Base-by-base conservation (phyloP, 352 stramenopile species). In the Globisporangium paroecandrum region DNA sequence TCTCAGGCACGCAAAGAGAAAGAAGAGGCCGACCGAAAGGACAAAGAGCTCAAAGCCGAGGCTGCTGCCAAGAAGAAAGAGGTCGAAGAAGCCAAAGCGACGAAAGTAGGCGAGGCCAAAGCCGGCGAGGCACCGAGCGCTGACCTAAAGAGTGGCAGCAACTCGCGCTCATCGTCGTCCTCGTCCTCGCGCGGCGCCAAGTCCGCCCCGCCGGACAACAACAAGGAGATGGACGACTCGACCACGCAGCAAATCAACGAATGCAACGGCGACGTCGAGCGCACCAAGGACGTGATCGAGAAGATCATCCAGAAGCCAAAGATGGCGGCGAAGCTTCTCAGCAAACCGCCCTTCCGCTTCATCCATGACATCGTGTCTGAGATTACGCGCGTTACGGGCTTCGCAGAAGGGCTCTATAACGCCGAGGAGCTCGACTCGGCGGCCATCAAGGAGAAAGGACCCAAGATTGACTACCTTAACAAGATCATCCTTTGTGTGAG, bases 401-500 rank as follows among this genome's bases (percentile, higher is more conserved):
- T 97, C 70, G 88, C 77, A 13, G 84, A 94, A 0, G 92, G 91
- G 3, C 77, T 98, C 2, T 98, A 87, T 75, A 81, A 69, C 13
- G 85, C 72, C 8, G 87, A 96, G 13, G 90, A 98, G 76, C 81
- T 98, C 51, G 88, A 98, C 73, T 95, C 90, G 20, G 85, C 77
- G 34, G 81, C 83, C 13, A 97, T 98, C 64, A 98, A 96, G 65
- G 92, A 98, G 49, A 98, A 99, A 74, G 78, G 94, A 10, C 77
- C 91, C 41, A 99, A 99, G 77, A 82, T 95, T 62, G 84, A 90
- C 66, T 97, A 96, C 76, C 75, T 97, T 8, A 85, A 77, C 61
- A 97, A 97, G 75, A 92, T 97, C 59, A 84, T 98, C 25, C 71
- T 74, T 18, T 98, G 95, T 64, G 81, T 98, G 43, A 97, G 82